A percentile compares a stretch with the other conserved stretches of the same genome.
phyloP scores from a whole-genome alignment of 306 rosid species.

The Spatholobus suberectus region DNA sequence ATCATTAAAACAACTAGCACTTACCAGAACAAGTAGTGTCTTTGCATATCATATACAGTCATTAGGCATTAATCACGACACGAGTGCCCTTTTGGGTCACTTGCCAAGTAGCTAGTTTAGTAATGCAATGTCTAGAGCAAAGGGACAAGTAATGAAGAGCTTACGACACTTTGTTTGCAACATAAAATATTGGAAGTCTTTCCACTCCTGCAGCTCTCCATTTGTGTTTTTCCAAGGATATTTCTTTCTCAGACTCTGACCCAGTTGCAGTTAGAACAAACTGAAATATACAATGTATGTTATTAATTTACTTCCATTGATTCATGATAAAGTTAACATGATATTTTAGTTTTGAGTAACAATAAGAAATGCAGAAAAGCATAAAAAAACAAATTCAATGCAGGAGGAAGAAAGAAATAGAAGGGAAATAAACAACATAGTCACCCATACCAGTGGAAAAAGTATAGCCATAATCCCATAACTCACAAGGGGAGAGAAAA shows the following conservation, averaged over 20 bases:
- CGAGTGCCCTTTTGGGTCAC: conserved; percentile 13
- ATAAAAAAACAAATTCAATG: background rate
- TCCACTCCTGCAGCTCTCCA: conserved; percentile 74
- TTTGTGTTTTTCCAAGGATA: conserved; percentile 57
- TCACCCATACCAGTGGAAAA: conserved; percentile 76
- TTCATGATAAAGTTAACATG: conserved; percentile 21
- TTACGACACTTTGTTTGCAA: conserved; percentile 81
- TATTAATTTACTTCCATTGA: background rate
- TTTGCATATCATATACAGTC: background rate
- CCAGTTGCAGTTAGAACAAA: conserved; percentile 92
- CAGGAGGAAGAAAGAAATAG: conserved; percentile 25
- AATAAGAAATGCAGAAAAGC: conserved; percentile 4
- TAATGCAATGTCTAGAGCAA: conserved; percentile 33
- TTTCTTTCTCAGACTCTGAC: conserved; percentile 78
- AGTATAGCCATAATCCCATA: conserved; percentile 91
- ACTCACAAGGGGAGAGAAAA: conserved; percentile 88
- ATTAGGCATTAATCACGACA: conserved; percentile 25
- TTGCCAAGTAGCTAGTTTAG: conserved; percentile 26
- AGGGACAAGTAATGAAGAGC: conserved; percentile 45
- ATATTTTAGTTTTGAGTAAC: conserved; percentile 10
- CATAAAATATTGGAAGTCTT: conserved; percentile 81
- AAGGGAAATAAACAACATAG: conserved; percentile 15
- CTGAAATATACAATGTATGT: conserved; percentile 52
- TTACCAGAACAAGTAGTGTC: background rate
- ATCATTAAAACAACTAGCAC: conserved; percentile 26